Percentiles rank a stretch among this genome's conserved stretches.
Evolutionary conservation across 805 yeast species (phyloP).

Genomic region (Novakomyces olei): DNA sequence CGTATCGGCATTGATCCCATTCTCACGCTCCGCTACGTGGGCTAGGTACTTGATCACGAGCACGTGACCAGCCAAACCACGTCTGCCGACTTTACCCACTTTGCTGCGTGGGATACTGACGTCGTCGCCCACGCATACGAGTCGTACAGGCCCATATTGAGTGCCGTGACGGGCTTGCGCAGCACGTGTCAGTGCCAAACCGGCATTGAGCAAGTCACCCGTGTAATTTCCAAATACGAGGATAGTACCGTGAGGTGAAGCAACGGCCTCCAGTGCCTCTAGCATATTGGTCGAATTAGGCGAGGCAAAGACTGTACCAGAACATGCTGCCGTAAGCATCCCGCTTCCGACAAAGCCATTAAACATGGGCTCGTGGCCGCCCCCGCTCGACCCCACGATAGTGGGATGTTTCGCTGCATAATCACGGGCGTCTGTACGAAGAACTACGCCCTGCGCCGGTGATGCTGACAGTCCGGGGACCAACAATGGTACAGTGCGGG

Average conservation of each 20-base stretch:
- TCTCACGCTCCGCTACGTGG: slow-evolving; percentile 48
- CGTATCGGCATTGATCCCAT: slow-evolving; percentile 24
- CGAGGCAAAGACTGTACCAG: slow-evolving; percentile 82
- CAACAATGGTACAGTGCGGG: too few species aligned
- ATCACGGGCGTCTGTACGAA: too few species aligned
- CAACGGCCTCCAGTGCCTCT: slow-evolving; percentile 28
- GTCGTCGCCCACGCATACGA: slow-evolving; percentile 70
- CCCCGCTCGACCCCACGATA: slow-evolving; percentile 75
- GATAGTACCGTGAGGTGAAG: slow-evolving; percentile 32
- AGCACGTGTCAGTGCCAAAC: slow-evolving; percentile 60
- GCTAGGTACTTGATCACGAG: slow-evolving; percentile 72
- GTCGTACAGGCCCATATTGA: too few species aligned
- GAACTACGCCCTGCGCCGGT: too few species aligned
- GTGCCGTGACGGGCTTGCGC: slow-evolving; percentile 51
- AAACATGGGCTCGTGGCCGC: slow-evolving; percentile 90
- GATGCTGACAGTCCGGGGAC: too few species aligned
- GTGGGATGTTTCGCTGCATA: slow-evolving; percentile 23
- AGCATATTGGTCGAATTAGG: slow-evolving; percentile 79
- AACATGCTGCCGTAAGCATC: slow-evolving; percentile 63
- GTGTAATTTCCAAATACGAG: slow-evolving; percentile 79
- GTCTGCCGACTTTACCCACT: slow-evolving; percentile 78
- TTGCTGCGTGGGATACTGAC: slow-evolving; percentile 78
- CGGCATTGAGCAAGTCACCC: slow-evolving; percentile 84
- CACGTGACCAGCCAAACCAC: slow-evolving; percentile 84
- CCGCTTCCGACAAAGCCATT: slow-evolving; percentile 81